Conservation (phyloP, 2,329 filamentous ascomycete genomes). For the Neofusicoccum cordaticola region DNA sequence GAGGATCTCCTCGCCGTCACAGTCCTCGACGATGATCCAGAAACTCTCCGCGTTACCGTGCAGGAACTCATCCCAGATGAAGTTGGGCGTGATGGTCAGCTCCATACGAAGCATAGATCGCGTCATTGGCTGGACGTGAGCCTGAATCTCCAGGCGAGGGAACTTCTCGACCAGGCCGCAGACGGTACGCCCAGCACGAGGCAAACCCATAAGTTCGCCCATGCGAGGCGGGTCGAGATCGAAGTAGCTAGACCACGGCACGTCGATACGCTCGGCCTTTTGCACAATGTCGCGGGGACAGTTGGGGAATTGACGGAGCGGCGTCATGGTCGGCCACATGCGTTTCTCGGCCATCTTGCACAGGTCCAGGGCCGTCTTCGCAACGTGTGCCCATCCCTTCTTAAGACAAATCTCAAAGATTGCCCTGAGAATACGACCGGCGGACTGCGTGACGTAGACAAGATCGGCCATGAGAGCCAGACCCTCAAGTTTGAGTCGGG, state of each 20-base stretch:
- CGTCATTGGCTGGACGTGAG: slow-evolving; percentile 91
- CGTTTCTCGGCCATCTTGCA: slow-evolving; percentile 99
- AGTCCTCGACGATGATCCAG: slow-evolving; percentile 97
- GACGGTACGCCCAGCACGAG: slow-evolving; percentile 80
- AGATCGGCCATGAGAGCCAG: slow-evolving; percentile 96
- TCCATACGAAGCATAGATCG: slow-evolving; percentile 89
- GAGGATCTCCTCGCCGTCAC: slow-evolving; percentile 91
- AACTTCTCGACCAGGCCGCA: slow-evolving; percentile 89
- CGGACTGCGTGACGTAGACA: slow-evolving; percentile 97
- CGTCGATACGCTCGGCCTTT: slow-evolving; percentile 92
- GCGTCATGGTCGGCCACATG: slow-evolving; percentile 99
- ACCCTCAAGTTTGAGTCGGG: slow-evolving; percentile 87
- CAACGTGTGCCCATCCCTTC: slow-evolving; percentile 92
- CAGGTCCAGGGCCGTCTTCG: slow-evolving; percentile 85
- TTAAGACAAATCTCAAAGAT: slow-evolving; percentile 97
- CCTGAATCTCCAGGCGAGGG: slow-evolving; percentile 86
- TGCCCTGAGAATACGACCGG: slow-evolving; percentile 89
- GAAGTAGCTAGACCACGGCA: slow-evolving; percentile 90
- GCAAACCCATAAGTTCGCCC: slow-evolving; percentile 89
- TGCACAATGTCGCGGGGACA: slow-evolving; percentile 83
- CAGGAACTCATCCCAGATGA: slow-evolving; percentile 88
- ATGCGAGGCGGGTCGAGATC: slow-evolving; percentile 94
- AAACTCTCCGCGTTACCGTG: slow-evolving; percentile 89
- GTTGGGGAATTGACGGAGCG: slow-evolving; percentile 80
- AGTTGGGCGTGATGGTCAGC: slow-evolving; percentile 87